These are phyloP conservation scores for Henckelia pumila DNA, from an alignment of 257 asterid species.

Conservation along the genomic window DNA sequence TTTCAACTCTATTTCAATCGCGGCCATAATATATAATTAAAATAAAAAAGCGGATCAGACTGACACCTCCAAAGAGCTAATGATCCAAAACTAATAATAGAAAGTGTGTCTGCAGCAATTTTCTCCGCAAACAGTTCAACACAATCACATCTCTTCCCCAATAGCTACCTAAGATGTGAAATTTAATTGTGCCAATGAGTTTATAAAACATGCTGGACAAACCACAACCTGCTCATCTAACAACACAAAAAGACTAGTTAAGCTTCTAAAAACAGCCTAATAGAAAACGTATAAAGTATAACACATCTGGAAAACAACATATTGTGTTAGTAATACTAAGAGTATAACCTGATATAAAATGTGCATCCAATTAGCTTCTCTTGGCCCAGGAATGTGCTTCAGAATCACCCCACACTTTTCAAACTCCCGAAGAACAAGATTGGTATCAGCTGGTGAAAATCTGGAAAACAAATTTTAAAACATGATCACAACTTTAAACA, in stretches of 20 bases:
- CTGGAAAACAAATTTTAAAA: conserved; percentile 38
- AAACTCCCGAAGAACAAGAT: conserved; percentile 82
- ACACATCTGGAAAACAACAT: not conserved
- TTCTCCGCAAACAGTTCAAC: not conserved
- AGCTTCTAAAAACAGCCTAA: not conserved
- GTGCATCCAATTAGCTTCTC: conserved; percentile 98
- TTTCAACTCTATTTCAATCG: too few species aligned
- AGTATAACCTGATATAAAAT: conserved; percentile 76
- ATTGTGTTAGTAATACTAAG: conserved; percentile 19
- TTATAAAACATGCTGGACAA: not conserved
- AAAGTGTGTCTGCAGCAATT: not conserved
- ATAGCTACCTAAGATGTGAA: not conserved
- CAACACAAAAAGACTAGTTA: not conserved
- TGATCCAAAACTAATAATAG: not conserved
- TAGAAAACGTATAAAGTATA: conserved; percentile 16
- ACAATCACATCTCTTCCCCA: not conserved
- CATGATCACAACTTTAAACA: conserved; percentile 16
- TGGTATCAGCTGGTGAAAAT: conserved; percentile 87
- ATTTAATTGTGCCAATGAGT: not conserved
- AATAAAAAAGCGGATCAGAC: not conserved
- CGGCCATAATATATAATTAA: too few species aligned
- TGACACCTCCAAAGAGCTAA: not conserved
- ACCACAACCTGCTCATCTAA: not conserved
- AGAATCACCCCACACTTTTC: conserved; percentile 89
- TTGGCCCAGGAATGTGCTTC: conserved; percentile 92